These are phyloP conservation scores for Botryosphaeria dothidea DNA, from an alignment of 2,329 filamentous ascomycete genomes.

Conservation along the genomic window DNA sequence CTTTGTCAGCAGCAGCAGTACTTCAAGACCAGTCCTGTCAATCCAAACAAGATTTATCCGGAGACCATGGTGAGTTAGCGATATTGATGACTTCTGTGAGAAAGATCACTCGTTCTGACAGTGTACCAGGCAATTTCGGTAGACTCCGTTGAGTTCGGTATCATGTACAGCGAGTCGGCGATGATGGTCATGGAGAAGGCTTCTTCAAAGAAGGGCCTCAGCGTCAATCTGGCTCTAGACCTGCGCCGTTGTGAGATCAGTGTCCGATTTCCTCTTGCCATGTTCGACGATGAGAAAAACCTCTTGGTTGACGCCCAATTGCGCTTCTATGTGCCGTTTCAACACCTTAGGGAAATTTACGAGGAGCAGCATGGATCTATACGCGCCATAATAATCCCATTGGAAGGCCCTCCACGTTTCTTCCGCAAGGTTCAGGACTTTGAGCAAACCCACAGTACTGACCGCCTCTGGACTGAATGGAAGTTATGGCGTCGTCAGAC, in stretches of 20 bases:
- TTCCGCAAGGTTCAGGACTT: constrained; percentile 39
- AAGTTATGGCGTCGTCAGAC: constrained; percentile 66
- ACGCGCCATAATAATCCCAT: constrained; percentile 31
- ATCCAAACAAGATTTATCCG: constrained; percentile 27
- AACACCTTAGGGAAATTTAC: constrained; percentile 45
- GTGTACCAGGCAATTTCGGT: constrained; percentile 29
- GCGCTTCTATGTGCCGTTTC: constrained; percentile 48
- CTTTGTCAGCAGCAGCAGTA: not conserved
- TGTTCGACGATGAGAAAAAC: constrained; percentile 25
- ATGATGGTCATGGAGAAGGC: constrained; percentile 63
- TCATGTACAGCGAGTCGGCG: constrained; percentile 52
- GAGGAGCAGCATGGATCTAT: constrained; percentile 22
- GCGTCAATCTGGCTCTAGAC: constrained; percentile 43
- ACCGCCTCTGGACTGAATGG: constrained; percentile 54
- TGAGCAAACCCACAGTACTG: constrained; percentile 43
- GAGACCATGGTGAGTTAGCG: constrained; percentile 20
- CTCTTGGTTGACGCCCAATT: constrained; percentile 28
- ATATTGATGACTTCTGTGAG: not conserved
- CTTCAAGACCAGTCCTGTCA: constrained; percentile 26
- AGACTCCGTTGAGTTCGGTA: constrained; percentile 61
- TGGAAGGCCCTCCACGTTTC: constrained; percentile 44
- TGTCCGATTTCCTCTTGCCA: constrained; percentile 45
- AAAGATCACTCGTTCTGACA: not conserved
- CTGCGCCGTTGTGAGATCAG: constrained; percentile 46
- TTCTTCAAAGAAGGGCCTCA: constrained; percentile 22